Conservation (phyloP, 805 yeast species). For the Wickerhamiella spandovensis region DNA sequence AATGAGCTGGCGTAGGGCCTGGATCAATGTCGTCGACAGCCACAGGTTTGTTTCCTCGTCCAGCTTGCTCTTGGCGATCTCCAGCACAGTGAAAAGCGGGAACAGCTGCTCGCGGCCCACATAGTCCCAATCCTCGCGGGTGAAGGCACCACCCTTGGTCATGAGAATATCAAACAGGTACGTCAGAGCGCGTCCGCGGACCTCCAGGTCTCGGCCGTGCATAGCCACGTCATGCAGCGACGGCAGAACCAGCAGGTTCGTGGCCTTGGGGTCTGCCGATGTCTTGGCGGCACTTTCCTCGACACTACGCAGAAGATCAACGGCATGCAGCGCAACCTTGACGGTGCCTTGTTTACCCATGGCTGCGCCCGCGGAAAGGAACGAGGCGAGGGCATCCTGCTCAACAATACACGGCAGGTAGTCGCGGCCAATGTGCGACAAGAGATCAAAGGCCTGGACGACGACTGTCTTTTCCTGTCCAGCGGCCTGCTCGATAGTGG, state of each 20-base stretch:
- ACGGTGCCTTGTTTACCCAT: slow-evolving; percentile 73
- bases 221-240: slow-evolving; percentile 81
- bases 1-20: slow-evolving; percentile 81
- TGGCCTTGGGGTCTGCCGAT: slow-evolving; percentile 14
- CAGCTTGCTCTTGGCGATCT: slow-evolving; percentile 42
- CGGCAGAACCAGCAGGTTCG: slow-evolving; percentile 75
- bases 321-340: slow-evolving; percentile 64
- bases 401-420: slow-evolving; percentile 48
- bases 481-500: slow-evolving; percentile 65
- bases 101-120: slow-evolving; percentile 67
- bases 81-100: slow-evolving; percentile 82
- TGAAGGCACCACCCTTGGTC: slow-evolving; percentile 67
- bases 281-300: neutral
- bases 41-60: slow-evolving; percentile 80
- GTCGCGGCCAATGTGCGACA: slow-evolving; percentile 46
- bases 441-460: slow-evolving; percentile 46
- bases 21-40: slow-evolving; percentile 92
- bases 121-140: slow-evolving; percentile 65
- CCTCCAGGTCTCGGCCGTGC: slow-evolving; percentile 90
- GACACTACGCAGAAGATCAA: slow-evolving; percentile 45
- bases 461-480: slow-evolving; percentile 30
- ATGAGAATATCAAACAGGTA: slow-evolving; percentile 70
- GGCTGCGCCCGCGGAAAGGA: slow-evolving; percentile 64
- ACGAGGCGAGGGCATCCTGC: slow-evolving; percentile 54
- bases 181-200: slow-evolving; percentile 75